phyloP scores from a whole-genome alignment of 2,329 filamentous ascomycete genomes.

The Aureobasidium pullulans region DNA sequence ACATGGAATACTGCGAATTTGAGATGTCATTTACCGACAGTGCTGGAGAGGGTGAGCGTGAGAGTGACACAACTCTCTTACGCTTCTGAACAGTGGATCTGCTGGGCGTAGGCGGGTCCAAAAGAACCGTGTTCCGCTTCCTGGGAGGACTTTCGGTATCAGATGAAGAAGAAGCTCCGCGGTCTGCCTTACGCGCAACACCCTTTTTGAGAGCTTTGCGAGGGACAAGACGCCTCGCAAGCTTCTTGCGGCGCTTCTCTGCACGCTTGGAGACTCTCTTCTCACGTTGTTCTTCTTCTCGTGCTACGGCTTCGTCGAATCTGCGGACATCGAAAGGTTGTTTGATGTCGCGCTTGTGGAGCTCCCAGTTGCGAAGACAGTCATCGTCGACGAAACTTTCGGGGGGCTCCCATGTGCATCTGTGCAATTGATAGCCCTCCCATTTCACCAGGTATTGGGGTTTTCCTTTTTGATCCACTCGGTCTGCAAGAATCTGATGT shows the following conservation, averaged over 20 bases:
- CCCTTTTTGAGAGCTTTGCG: slow-evolving; percentile 12
- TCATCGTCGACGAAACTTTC: background rate
- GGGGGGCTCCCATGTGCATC: slow-evolving; percentile 25
- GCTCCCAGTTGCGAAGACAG: slow-evolving; percentile 18
- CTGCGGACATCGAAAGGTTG: slow-evolving; percentile 20
- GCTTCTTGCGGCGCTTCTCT: slow-evolving; percentile 20
- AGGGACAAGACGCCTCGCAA: background rate
- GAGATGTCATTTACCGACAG: slow-evolving; percentile 11
- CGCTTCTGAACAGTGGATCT: background rate
- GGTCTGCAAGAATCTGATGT: slow-evolving; percentile 21
- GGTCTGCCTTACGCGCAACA: background rate
- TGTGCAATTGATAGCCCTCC: slow-evolving; percentile 23
- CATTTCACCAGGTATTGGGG: slow-evolving; percentile 22
- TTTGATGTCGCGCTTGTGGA: slow-evolving; percentile 16
- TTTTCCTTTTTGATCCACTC: background rate
- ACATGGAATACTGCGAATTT: slow-evolving; percentile 14
- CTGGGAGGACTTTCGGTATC: background rate
- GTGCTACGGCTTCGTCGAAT: slow-evolving; percentile 17
- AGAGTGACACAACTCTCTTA: background rate
- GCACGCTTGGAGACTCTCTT: slow-evolving; percentile 18
- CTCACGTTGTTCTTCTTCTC: slow-evolving; percentile 10
- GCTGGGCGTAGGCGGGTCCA: background rate
- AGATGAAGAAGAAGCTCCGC: background rate
- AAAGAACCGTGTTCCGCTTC: background rate
- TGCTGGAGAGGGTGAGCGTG: background rate